A percentile compares a stretch with the other conserved stretches of the same genome.
phyloP scores from a whole-genome alignment of 495 filamentous ascomycete genomes.

The Xylaria venustula region DNA sequence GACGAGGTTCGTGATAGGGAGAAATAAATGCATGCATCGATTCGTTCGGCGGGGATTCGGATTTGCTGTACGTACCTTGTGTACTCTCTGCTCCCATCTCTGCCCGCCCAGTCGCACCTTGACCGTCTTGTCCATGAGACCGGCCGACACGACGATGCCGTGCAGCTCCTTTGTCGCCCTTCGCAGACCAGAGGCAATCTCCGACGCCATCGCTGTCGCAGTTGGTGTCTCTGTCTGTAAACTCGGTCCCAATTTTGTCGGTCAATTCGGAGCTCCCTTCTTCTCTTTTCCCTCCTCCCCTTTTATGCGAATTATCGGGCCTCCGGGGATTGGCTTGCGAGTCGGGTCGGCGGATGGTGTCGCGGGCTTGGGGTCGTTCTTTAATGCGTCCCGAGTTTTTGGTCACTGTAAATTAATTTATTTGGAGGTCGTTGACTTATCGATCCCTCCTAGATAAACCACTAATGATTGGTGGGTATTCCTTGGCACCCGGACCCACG shows the following conservation, averaged over 20 bases:
- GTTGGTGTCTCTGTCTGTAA: background rate
- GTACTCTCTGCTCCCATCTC: constrained; percentile 59
- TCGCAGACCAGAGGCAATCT: constrained; percentile 30
- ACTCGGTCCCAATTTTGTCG: too few species aligned
- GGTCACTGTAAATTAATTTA: background rate
- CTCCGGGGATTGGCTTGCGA: background rate
- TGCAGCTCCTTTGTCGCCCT: constrained; percentile 34
- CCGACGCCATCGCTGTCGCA: constrained; percentile 34
- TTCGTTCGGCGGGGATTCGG: too few species aligned
- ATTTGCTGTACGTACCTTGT: constrained; percentile 40
- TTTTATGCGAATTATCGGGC: background rate
- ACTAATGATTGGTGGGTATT: background rate
- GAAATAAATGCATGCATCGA: too few species aligned
- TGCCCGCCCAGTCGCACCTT: constrained; percentile 62
- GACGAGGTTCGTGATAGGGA: too few species aligned
- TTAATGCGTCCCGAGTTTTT: background rate
- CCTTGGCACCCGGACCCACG: too few species aligned
- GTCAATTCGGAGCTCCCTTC: too few species aligned
- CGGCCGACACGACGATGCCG: constrained; percentile 66
- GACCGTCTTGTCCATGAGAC: constrained; percentile 68
- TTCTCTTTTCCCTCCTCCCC: background rate
- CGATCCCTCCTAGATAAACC: too few species aligned
- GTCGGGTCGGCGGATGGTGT: background rate
- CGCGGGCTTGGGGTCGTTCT: background rate
- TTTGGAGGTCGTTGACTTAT: constrained; percentile 5